Conservation (phyloP, 768 basidiomycete genomes). For the Lyophyllum atratum region DNA sequence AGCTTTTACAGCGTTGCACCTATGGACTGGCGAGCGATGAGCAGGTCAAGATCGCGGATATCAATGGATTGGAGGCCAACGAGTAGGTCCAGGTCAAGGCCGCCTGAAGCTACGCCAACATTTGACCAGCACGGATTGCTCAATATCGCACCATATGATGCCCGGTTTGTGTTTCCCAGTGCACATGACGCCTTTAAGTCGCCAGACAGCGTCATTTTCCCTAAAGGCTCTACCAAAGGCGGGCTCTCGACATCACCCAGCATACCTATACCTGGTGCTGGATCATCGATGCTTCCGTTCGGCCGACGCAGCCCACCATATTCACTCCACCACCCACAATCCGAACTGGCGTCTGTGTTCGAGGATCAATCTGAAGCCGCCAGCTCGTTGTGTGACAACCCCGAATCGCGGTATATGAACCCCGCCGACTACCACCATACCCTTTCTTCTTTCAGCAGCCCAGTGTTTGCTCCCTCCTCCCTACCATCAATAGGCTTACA, state of each 20-base stretch:
- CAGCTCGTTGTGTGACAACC: constrained; percentile 33
- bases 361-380: constrained; percentile 41
- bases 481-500: constrained; percentile 73
- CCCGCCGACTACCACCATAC: constrained; percentile 37
- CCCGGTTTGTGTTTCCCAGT: constrained; percentile 46
- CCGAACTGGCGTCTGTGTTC: constrained; percentile 48
- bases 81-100: constrained; percentile 77
- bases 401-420: constrained; percentile 28
- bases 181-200: constrained; percentile 25
- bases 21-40: constrained; percentile 95
- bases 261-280: constrained; percentile 41
- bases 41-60: constrained; percentile 86
- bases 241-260: constrained; percentile 27
- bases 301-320: constrained; percentile 51
- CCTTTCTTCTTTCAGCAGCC: constrained; percentile 44
- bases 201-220: constrained; percentile 25
- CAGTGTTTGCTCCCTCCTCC: constrained; percentile 67
- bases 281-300: constrained; percentile 41
- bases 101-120: constrained; percentile 53
- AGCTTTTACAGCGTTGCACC: constrained; percentile 47
- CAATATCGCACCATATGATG: constrained; percentile 38
- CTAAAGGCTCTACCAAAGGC: constrained; percentile 17
- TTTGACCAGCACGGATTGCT: constrained; percentile 47
- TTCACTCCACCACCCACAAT: constrained; percentile 28
- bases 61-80: constrained; percentile 91